Evolutionary conservation across 1,284 basidiomycete genomes (phyloP).

Genomic region (Ganoderma resinaceum): DNA sequence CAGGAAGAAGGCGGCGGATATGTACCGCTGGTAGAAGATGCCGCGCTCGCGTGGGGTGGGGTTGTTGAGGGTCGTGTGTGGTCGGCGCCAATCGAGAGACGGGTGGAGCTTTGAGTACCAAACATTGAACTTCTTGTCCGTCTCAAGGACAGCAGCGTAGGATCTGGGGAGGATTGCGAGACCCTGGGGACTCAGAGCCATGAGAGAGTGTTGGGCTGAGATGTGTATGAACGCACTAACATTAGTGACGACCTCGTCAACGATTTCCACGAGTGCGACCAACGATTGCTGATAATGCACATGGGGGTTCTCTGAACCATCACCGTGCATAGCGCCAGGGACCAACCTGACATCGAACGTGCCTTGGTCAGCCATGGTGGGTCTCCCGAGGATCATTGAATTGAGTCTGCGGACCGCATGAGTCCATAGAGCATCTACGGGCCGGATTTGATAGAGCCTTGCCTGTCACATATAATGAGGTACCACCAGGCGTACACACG

Average conservation of each 20-base stretch:
- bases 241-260: conserved; percentile 50
- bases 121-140: conserved; percentile 50
- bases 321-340: conserved; percentile 42
- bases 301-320: conserved; percentile 46
- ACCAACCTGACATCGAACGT: conserved; percentile 46
- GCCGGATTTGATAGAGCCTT: conserved; percentile 19
- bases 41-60: conserved; percentile 27
- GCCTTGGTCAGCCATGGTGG: conserved; percentile 49
- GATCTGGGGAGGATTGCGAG: conserved; percentile 45
- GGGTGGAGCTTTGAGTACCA: conserved; percentile 51
- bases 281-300: conserved; percentile 46
- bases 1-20: conserved; percentile 37
- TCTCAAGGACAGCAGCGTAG: conserved; percentile 45
- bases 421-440: background rate
- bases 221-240: conserved; percentile 34
- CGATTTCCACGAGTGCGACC: conserved; percentile 47
- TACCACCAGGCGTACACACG: conserved; percentile 58
- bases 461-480: conserved; percentile 56
- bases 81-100: conserved; percentile 33
- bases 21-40: conserved; percentile 32
- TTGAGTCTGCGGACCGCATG: background rate
- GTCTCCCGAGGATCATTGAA: conserved; percentile 9
- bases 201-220: background rate
- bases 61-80: conserved; percentile 12
- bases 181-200: conserved; percentile 44